A percentile compares a stretch with the other conserved stretches of the same genome.
Conservation (phyloP, 352 stramenopile species). For the Phytophthora fragariaefolia region DNA sequence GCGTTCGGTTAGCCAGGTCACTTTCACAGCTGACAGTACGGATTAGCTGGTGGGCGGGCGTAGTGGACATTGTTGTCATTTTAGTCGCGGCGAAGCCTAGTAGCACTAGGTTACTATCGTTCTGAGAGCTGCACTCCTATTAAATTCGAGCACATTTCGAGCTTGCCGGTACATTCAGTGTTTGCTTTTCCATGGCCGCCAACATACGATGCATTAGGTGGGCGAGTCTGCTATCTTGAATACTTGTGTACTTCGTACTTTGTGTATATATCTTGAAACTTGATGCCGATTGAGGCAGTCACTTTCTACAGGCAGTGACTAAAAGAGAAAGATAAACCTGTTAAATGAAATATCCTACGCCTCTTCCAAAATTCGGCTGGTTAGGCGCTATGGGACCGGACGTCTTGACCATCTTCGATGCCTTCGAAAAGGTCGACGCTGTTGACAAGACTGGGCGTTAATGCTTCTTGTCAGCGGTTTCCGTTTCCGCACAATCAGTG, state of each 20-base stretch:
- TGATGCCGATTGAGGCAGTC: background rate
- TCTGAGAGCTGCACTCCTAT: too few species aligned
- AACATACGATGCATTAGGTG: slow-evolving; percentile 11
- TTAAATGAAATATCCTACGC: background rate
- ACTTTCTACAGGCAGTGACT: background rate
- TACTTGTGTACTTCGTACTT: slow-evolving; percentile 4
- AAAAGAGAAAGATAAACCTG: slow-evolving; percentile 1
- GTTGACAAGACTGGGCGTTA: background rate
- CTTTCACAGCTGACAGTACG: too few species aligned
- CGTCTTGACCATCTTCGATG: background rate
- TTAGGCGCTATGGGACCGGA: background rate
- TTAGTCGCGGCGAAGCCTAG: too few species aligned
- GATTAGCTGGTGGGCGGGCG: too few species aligned
- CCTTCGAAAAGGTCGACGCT: background rate
- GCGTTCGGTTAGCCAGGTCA: too few species aligned
- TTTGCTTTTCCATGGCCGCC: background rate
- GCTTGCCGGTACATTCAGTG: too few species aligned
- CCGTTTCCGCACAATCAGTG: background rate
- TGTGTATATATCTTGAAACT: background rate
- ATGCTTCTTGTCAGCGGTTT: background rate
- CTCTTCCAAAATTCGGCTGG: background rate
- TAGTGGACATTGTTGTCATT: too few species aligned
- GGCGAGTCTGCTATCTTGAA: slow-evolving; percentile 4
- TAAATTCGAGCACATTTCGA: too few species aligned
- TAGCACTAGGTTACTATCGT: too few species aligned